Percentiles rank a stretch among this genome's conserved stretches.
Conservation (phyloP, 2,329 filamentous ascomycete genomes). For the Lecanosticta acicola region DNA sequence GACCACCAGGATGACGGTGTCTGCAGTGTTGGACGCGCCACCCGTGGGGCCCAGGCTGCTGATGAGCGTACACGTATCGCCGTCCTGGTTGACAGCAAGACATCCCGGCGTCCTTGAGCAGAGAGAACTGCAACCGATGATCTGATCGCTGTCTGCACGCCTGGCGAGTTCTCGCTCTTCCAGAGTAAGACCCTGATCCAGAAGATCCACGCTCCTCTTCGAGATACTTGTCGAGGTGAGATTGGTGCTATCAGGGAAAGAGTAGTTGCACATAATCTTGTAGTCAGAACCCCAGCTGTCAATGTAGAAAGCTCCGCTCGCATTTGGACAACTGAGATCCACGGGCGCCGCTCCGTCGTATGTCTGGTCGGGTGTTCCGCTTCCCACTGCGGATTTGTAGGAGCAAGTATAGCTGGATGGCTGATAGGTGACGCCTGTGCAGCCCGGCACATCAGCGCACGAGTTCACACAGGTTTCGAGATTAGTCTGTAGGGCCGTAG, state of each 20-base stretch:
- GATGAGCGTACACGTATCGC: slow-evolving; percentile 17
- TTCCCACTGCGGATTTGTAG: slow-evolving; percentile 17
- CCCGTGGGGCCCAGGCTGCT: slow-evolving; percentile 9
- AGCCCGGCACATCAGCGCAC: slow-evolving; percentile 18
- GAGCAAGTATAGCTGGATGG: slow-evolving; percentile 13
- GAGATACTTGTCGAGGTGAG: slow-evolving; percentile 1
- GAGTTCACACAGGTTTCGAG: slow-evolving; percentile 22
- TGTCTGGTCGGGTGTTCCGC: not conserved
- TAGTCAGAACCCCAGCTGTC: slow-evolving; percentile 24
- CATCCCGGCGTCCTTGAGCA: slow-evolving; percentile 17
- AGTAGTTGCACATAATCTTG: slow-evolving; percentile 25
- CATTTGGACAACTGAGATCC: slow-evolving; percentile 23
- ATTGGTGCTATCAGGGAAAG: slow-evolving; percentile 17
- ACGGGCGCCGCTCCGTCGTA: slow-evolving; percentile 14
- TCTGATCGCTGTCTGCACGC: not conserved
- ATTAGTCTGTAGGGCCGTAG: slow-evolving; percentile 11
- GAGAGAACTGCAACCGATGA: not conserved
- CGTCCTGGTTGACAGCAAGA: slow-evolving; percentile 14
- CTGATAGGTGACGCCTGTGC: slow-evolving; percentile 17
- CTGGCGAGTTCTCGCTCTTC: not conserved
- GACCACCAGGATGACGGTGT: slow-evolving; percentile 18
- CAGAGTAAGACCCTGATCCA: no score
- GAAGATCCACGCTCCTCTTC: not conserved
- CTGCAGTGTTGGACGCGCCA: slow-evolving; percentile 12
- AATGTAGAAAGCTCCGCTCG: slow-evolving; percentile 18